These are phyloP conservation scores for Nicotiana otophora DNA, from an alignment of 257 asterid species.

Conservation along the genomic window DNA sequence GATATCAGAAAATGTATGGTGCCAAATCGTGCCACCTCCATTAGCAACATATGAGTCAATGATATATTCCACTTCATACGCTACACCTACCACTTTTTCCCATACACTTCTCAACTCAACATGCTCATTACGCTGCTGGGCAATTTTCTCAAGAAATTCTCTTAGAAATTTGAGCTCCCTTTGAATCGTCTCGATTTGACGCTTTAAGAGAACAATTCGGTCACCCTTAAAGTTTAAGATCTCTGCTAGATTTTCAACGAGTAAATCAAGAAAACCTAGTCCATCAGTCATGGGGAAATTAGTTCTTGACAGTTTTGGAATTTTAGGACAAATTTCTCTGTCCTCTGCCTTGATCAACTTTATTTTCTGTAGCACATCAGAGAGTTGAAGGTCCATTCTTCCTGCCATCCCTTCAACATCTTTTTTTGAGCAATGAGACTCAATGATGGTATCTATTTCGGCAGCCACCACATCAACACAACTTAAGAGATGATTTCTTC, in stretches of 20 bases:
- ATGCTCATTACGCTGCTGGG: not conserved
- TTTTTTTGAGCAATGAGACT: not conserved
- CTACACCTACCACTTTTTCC: not conserved
- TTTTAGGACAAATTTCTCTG: not conserved
- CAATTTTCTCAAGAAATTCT: not conserved
- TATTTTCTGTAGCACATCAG: not conserved
- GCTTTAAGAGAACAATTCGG: not conserved
- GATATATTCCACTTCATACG: constrained; percentile 4
- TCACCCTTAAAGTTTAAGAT: not conserved
- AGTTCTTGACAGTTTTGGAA: not conserved
- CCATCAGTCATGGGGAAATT: not conserved
- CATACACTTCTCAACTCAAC: not conserved
- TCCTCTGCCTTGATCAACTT: not conserved
- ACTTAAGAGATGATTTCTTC: not conserved
- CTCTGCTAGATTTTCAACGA: not conserved
- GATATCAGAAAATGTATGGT: not conserved
- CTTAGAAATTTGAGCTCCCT: not conserved
- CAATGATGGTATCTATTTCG: not conserved
- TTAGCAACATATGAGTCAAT: not conserved
- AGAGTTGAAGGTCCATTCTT: not conserved
- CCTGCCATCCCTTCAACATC: not conserved
- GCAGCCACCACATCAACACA: not conserved
- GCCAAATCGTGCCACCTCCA: not conserved
- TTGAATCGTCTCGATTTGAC: not conserved
- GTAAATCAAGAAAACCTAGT: constrained; percentile 4